A percentile compares a stretch with the other conserved stretches of the same genome.
Evolutionary conservation across 208 protist species (phyloP).

Genomic region (Crithidia expoeki): DNA sequence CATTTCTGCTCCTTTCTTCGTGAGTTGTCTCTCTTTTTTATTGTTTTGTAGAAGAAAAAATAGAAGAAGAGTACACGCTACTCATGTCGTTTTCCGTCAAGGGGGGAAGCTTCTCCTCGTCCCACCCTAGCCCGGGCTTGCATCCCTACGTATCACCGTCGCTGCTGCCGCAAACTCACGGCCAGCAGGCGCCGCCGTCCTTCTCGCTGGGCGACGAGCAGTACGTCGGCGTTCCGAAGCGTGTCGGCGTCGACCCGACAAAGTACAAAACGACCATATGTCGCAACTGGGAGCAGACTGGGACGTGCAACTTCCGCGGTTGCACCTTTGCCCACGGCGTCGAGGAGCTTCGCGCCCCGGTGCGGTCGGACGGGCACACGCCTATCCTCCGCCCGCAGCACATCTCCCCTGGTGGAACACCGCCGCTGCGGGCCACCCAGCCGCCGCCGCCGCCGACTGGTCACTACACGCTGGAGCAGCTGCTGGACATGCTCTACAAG

Average conservation of each 20-base stretch:
- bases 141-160: slow-evolving; percentile 51
- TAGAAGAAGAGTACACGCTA: not conserved
- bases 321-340: slow-evolving; percentile 88
- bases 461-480: slow-evolving; percentile 54
- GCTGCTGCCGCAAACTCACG: slow-evolving; percentile 39
- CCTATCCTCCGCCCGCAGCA: slow-evolving; percentile 42
- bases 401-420: slow-evolving; percentile 39
- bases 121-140: slow-evolving; percentile 50
- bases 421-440: slow-evolving; percentile 38
- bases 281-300: slow-evolving; percentile 79
- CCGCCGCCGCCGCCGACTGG: slow-evolving; percentile 21
- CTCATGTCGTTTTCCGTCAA: slow-evolving; percentile 78
- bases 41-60: not conserved
- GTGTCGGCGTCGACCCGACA: slow-evolving; percentile 66
- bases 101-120: slow-evolving; percentile 47
- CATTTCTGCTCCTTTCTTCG: not conserved
- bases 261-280: slow-evolving; percentile 91
- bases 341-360: slow-evolving; percentile 71
- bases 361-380: slow-evolving; percentile 46
- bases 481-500: slow-evolving; percentile 70
- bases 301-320: slow-evolving; percentile 67
- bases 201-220: slow-evolving; percentile 59
- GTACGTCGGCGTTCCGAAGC: slow-evolving; percentile 43
- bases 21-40: not conserved
- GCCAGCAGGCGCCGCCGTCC: slow-evolving; percentile 50